Evolutionary conservation across 345 rosid species (phyloP), one percentile per base, ranked within the genome.

Genomic region (Gossypium longicalyx): DNA sequence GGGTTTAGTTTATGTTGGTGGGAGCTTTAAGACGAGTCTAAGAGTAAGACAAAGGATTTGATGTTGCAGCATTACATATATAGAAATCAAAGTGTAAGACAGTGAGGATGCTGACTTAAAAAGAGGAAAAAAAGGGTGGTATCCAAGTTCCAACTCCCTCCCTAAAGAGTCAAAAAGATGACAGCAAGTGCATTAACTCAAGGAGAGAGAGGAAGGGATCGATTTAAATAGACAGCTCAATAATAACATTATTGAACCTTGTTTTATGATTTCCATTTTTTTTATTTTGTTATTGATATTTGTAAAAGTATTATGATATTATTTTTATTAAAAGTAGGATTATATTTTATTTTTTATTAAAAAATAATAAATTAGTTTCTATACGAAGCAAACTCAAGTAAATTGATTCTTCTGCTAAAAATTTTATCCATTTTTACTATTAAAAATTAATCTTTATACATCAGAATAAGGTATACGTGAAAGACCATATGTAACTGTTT

Each of bases 121-220:
- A 71, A 73, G 74, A 45, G 48, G 62, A 1, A 66, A 76, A 76
- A 71, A 76, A 71, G 67, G 77, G 67, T 17, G 41, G 15, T 3
- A 9, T 22, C 19, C 17, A 56, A 57, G 61, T 17, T 52, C 60
- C 58, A 23, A 23, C 73, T 69, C 45, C 59, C 72, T 3, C 58
- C 47, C 71, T 65, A 72, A 73, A 83, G 78, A 72, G 85, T 83
- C 86, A 87, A 78, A 57, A 70, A 82, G 86, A 82, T 77, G 84
- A 83, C 86, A 80, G 87, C 87, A 82, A 82, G 73, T 53, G 85
- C 90, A 91, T 89, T 88, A 74, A 91, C 80, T 86, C 63, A 77
- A 64, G 12, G 74, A 68, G 19, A 54, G 74, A 67, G 12, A 19
- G n/a, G 54, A 22, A 25, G 27, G 71, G 41, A 34, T 9, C 25